Conservation (phyloP, 2,329 filamentous ascomycete species). For the Sclerotinia subarctica region DNA sequence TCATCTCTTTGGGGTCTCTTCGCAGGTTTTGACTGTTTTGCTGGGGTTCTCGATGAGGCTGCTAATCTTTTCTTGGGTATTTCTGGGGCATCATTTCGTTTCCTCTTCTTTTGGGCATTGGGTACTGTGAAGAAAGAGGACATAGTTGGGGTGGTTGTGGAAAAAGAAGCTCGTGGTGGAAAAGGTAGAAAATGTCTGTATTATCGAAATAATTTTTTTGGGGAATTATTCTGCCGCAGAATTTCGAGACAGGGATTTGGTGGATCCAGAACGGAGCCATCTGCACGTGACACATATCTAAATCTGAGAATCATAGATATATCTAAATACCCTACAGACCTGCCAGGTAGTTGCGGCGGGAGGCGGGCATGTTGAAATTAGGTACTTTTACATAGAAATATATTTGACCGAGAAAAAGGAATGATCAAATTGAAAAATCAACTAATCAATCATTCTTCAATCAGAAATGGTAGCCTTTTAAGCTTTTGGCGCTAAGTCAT, state of each 20-base stretch:
- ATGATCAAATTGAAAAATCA: background rate
- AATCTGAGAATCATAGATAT: background rate
- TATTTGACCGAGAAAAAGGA: no score
- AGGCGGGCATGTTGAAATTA: background rate
- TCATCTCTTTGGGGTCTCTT: conserved; percentile 49
- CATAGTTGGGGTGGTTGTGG: conserved; percentile 49
- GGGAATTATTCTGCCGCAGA: conserved; percentile 25
- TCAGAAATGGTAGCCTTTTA: conserved; percentile 5
- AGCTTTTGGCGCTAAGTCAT: conserved; percentile 6
- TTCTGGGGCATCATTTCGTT: conserved; percentile 59
- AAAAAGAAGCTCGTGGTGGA: background rate
- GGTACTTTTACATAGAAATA: background rate
- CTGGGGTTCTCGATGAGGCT: conserved; percentile 39
- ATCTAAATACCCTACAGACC: background rate
- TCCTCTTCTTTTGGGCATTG: conserved; percentile 84
- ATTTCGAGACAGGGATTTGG: conserved; percentile 22
- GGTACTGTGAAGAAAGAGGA: conserved; percentile 95
- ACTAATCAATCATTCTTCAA: background rate
- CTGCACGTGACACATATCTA: background rate
- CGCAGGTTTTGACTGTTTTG: conserved; percentile 40
- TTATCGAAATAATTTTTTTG: conserved; percentile 21
- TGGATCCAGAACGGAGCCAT: background rate
- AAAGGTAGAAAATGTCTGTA: conserved; percentile 19
- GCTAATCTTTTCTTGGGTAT: conserved; percentile 58
- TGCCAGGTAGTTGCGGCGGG: no score